Evolutionary conservation across 768 basidiomycete genomes (phyloP), one percentile per base, ranked within the genome.

Genomic region (Gloeostereum incarnatum): DNA sequence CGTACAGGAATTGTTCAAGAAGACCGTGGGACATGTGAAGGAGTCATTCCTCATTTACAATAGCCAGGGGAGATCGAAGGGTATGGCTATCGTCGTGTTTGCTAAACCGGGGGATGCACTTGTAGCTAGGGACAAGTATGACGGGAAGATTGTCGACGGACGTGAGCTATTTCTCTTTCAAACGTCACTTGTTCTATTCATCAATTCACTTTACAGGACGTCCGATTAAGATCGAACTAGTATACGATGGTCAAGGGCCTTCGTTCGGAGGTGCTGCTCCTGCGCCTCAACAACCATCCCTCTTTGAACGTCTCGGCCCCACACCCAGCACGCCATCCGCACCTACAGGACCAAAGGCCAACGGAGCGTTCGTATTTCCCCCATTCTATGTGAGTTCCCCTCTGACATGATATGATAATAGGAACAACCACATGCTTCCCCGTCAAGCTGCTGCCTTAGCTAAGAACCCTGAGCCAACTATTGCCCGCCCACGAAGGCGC

Each of bases 81-180:
- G 85, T 14, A 86, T 87, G 83, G 84, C 85, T 2, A 56, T 88
- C 10, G 79, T 87, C 2, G 49, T 63, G 0, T 88, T 88, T 49
- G 69, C 76, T 47, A 69, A 78, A 22, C 44, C 69, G 6, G 75
- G 66, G 1, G 81, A 85, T 56, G 85, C 85, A 6, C 59, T 53
- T 2, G 45, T 73, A 27, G 85, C 85, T 6, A 70, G 72, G 26
- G 52, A 62, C 18, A 86, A 82, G 57, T 88, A 83, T 49, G 65
- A 87, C 46, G 81, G 81, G 31, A 83, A 83, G 59, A 71, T 84
- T 36, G 74, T 88, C 16, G 85, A 88, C 49, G 71, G 69, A 37
- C 62, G 73, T 71, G 45, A 55, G 69, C 66, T 14, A 9, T 22
- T 36, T 41, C 34, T 30, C 25, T 25, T 42, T 11, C 35, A 43